Conservation (phyloP, 768 basidiomycete species). For the Trametes elegans region DNA sequence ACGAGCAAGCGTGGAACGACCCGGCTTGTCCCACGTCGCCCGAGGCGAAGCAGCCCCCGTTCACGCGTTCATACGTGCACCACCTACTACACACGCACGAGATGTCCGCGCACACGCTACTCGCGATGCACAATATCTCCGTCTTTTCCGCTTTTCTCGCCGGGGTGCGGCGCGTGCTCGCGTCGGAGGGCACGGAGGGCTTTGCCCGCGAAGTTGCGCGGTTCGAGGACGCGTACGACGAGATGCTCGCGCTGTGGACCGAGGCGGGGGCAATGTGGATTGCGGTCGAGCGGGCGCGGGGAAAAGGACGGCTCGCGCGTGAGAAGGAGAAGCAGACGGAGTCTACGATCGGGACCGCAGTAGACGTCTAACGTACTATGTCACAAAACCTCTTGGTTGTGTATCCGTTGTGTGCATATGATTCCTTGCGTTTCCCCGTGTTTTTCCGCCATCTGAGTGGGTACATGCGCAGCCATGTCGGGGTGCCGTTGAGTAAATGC, state of each 20-base stretch:
- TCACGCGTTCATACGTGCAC: conserved; percentile 69
- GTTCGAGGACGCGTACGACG: conserved; percentile 56
- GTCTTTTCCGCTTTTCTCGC: conserved; percentile 66
- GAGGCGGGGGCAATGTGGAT: conserved; percentile 58
- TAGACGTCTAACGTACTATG: conserved; percentile 1
- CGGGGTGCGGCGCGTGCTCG: conserved; percentile 46
- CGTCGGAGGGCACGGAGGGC: conserved; percentile 2
- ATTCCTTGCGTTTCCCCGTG: no score
- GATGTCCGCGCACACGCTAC: conserved; percentile 79
- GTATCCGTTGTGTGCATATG: not conserved
- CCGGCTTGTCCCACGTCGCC: conserved; percentile 21
- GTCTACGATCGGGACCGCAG: conserved; percentile 19
- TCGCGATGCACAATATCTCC: conserved; percentile 72
- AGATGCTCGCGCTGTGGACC: conserved; percentile 41
- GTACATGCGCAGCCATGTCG: no score
- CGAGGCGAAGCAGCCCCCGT: conserved; percentile 23
- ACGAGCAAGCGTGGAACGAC: conserved; percentile 15
- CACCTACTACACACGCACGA: conserved; percentile 88
- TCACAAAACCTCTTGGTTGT: not conserved
- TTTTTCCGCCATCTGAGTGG: no score
- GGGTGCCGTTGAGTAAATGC: no score
- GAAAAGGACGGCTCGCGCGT: conserved; percentile 70
- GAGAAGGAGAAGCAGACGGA: conserved; percentile 48
- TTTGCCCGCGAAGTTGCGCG: conserved; percentile 47
- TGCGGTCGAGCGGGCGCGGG: conserved; percentile 66